Evolutionary conservation across 2,329 filamentous ascomycete genomes (phyloP), one percentile per base, ranked within the genome.

Genomic region (Sporothrix inflata): DNA sequence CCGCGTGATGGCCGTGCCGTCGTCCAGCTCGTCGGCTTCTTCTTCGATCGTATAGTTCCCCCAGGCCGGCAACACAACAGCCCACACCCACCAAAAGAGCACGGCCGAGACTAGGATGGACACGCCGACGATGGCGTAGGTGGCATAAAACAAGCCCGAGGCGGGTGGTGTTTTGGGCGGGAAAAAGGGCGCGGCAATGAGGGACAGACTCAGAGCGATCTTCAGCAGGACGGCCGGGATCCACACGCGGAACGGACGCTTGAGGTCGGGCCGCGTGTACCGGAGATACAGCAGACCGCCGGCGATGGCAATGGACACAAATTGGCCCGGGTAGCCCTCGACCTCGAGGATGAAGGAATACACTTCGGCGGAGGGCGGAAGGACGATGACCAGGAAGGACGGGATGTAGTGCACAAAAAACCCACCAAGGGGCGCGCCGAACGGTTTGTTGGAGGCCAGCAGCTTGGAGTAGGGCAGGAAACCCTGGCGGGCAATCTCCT

Each of bases 331-430:
- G 75, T 92, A 93, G 0, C 88, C 90, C 76, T 93, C 90, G 0
- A 93, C 88, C 63, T 93, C 90, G 0, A 92, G 81, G 38, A 93
- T 92, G 76, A 94, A 92, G 11, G 88, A 90, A 79, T 93, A 94
- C 0, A 91, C 88, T 63, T 91, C 87, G 3, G 84, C 83, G 0
- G 90, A 88, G 0, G 90, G 90, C 0, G 90, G 90, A 0, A 92
- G 82, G 0, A 84, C 80, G 67, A 93, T 92, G 3, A 92, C 89
- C 0, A 93, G 81, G 0, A 91, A 75, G 0, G 90, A 92, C 0
- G 91, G 90, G 40, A 93, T 83, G 76, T 88, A 92, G 76, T 93
- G 90, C 1, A 93, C 84, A 3, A 93, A 79, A 0, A 94, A 84
- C 0, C 90, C 91, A 0, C 90, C 91, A 1, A 92, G 79, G 0